These are phyloP conservation scores for Ophiostoma australiae DNA, from an alignment of 2,329 filamentous ascomycete genomes.

Conservation along the genomic window DNA sequence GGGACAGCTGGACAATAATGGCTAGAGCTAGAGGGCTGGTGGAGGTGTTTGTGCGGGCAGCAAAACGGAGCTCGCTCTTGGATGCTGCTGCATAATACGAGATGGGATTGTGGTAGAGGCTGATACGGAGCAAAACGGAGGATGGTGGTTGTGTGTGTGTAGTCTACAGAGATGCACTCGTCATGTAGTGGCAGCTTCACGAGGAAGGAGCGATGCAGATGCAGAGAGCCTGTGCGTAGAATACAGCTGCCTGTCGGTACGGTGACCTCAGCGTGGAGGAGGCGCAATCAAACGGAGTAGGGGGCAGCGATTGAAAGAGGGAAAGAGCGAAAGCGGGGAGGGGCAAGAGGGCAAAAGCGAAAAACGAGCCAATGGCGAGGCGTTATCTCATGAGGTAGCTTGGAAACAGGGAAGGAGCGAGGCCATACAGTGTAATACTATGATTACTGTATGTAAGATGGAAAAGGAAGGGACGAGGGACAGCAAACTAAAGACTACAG, in stretches of 20 bases:
- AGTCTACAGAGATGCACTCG: not conserved
- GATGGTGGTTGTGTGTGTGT: too few relatives aligned
- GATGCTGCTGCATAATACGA: not conserved
- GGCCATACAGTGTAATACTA: not conserved
- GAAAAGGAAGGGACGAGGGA: not conserved
- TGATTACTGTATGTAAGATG: not conserved
- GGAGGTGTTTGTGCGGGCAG: not conserved
- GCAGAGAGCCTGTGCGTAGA: not conserved
- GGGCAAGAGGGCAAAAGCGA: slow-evolving; percentile 16
- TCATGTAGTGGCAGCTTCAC: not conserved
- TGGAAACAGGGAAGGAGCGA: slow-evolving; percentile 22
- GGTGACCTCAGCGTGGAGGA: not conserved
- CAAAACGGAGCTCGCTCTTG: slow-evolving; percentile 2
- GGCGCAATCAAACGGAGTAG: slow-evolving; percentile 19
- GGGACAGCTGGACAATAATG: slow-evolving; percentile 6
- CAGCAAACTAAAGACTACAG: slow-evolving; percentile 9
- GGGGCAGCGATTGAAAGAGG: slow-evolving; percentile 13
- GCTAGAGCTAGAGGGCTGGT: not conserved
- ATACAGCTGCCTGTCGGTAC: slow-evolving; percentile 12
- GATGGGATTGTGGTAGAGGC: not conserved
- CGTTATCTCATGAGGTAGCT: not conserved
- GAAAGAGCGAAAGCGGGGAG: slow-evolving; percentile 23
- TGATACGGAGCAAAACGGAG: slow-evolving; percentile 1
- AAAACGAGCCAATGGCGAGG: not conserved
- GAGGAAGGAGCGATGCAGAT: not conserved